These are phyloP conservation scores for Emergomyces orientalis DNA, from an alignment of 2,329 filamentous ascomycete species.

Conservation along the genomic window DNA sequence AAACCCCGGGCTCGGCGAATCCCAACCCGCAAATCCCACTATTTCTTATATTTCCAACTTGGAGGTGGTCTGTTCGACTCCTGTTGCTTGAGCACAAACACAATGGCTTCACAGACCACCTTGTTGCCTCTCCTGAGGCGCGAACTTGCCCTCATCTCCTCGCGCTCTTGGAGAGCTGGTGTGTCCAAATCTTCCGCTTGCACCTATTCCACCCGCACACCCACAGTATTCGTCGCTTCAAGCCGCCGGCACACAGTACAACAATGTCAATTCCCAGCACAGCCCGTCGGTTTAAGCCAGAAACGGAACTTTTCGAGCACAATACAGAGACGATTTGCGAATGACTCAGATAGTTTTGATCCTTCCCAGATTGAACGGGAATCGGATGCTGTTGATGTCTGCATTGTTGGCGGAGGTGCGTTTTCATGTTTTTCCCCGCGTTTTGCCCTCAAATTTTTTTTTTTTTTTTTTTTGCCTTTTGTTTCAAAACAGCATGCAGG, in stretches of 20 bases:
- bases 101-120: slow-evolving; percentile 31
- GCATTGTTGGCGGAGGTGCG: slow-evolving; percentile 80
- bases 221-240: slow-evolving; percentile 15
- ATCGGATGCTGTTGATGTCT: slow-evolving; percentile 88
- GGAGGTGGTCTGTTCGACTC: not conserved
- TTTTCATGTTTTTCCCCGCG: slow-evolving; percentile 4
- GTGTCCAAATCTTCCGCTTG: slow-evolving; percentile 10
- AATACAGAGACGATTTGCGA: slow-evolving; percentile 32
- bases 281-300: slow-evolving; percentile 18
- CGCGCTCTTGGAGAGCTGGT: slow-evolving; percentile 23
- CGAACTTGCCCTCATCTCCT: slow-evolving; percentile 26
- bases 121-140: slow-evolving; percentile 30
- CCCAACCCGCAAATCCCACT: not conserved
- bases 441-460: not conserved
- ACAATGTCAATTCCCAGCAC: slow-evolving; percentile 4
- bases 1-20: not conserved
- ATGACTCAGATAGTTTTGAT: slow-evolving; percentile 49
- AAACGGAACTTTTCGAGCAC: slow-evolving; percentile 40
- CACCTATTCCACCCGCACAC: slow-evolving; percentile 11
- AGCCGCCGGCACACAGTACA: slow-evolving; percentile 14
- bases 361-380: slow-evolving; percentile 67
- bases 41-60: not conserved
- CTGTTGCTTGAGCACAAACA: not conserved
- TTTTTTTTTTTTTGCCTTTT: not conserved
- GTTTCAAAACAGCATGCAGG: not conserved